These are phyloP conservation scores for Quercus tomentella DNA, from an alignment of 331 rosid genomes.

Conservation along the genomic window DNA sequence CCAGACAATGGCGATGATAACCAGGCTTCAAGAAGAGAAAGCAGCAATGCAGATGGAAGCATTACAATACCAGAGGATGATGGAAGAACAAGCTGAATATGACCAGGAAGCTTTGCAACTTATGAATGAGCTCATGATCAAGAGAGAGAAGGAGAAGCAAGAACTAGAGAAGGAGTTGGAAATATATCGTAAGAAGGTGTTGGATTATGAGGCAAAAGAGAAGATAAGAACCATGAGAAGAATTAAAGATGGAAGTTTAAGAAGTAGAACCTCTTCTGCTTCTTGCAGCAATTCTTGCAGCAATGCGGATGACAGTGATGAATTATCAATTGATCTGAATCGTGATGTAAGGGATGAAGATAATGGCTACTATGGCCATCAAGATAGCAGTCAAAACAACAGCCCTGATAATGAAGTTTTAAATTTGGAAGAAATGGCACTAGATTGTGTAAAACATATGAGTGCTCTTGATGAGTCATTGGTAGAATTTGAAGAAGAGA, in stretches of 20 bases:
- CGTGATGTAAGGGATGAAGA: slow-evolving; percentile 41
- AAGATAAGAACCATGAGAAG: slow-evolving; percentile 39
- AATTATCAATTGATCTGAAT: slow-evolving; percentile 55
- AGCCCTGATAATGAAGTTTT: slow-evolving; percentile 25
- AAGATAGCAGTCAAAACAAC: slow-evolving; percentile 26
- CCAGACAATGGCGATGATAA: slow-evolving; percentile 93
- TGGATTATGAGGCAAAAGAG: slow-evolving; percentile 63
- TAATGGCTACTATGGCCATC: slow-evolving; percentile 15
- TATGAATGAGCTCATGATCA: slow-evolving; percentile 65
- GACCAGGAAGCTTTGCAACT: slow-evolving; percentile 88
- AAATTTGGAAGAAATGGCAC: slow-evolving; percentile 62
- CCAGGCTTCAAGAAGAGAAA: slow-evolving; percentile 87
- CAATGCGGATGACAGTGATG: slow-evolving; percentile 41
- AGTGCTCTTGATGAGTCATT: slow-evolving; percentile 58
- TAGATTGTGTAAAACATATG: slow-evolving; percentile 59
- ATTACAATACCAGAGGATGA: slow-evolving; percentile 84
- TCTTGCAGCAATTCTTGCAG: slow-evolving; percentile 60
- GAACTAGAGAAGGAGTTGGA: slow-evolving; percentile 78
- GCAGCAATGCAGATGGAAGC: slow-evolving; percentile 93
- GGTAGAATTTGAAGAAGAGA: slow-evolving; percentile 72
- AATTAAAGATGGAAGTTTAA: slow-evolving; percentile 50
- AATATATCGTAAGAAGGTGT: slow-evolving; percentile 44
- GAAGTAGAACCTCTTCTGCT: slow-evolving; percentile 53
- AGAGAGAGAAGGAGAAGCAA: slow-evolving; percentile 74
- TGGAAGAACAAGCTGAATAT: slow-evolving; percentile 93